Base-by-base conservation (phyloP, 1,284 basidiomycete genomes). In the Apiotrichum veenhuisii region DNA sequence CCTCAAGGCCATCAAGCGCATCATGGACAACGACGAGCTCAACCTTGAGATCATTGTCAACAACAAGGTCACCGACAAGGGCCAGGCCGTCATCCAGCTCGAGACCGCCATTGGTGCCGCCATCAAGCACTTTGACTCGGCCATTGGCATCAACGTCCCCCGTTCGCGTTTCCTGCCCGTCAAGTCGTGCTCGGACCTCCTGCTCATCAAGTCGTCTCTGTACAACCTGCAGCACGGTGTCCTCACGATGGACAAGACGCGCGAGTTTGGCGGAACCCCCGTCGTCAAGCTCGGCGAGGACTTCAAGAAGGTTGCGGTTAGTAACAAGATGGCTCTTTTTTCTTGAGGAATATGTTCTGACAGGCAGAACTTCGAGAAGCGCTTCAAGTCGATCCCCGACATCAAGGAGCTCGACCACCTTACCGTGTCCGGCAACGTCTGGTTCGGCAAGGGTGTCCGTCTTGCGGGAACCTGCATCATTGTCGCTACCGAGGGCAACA, bases 111-210 rank as follows among this genome's bases (percentile, higher is more conserved):
- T 94, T 54, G 94, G 94, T 80, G 93, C 93, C 27, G 94, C 93
- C 44, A 96, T 98, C 83, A 97, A 71, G 71, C 73, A 75, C 70
- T 74, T 75, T 58, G 65, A 70, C 64, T 74, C 88, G 70, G 93
- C 89, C 10, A 92, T 94, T 75, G 96, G 96, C 66, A 89, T 98
- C 80, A 98, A 98, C 79, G 96, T 98, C 23, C 94, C 96, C 54
- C 89, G 96, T 63, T 88, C 86, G 65, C 90, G 96, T 58, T 98
- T 99, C 90, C 82, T 98, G 75, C 95, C 96, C 60, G 96, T 79
- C 68, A 79, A 80, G 83, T 87, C 85, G 63, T 91, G 88, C 78
- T 91, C 89, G 51, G 91, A 94, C 76, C 81, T 97, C 68, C 83
- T 98, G 33, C 82, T 97, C 67, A 96, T 98, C 84, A 98, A 95